Evolutionary conservation across 2,329 filamentous ascomycete genomes (phyloP).

Genomic region (Aureobasidium lini): DNA sequence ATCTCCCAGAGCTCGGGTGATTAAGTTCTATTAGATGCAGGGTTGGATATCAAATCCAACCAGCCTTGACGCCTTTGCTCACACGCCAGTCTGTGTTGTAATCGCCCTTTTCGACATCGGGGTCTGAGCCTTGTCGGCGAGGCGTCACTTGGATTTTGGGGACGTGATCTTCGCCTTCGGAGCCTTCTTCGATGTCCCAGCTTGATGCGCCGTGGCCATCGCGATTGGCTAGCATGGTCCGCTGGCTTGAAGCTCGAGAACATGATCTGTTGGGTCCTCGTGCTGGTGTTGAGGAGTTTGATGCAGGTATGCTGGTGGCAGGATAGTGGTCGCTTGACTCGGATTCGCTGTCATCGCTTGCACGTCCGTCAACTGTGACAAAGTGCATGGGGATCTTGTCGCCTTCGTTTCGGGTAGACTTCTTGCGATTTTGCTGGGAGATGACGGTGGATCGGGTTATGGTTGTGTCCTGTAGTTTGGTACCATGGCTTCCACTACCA

Average conservation of each 20-base stretch:
- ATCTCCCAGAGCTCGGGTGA: neutral
- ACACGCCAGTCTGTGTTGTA: slow-evolving; percentile 6
- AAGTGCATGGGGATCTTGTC: slow-evolving; percentile 1
- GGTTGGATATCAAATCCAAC: neutral
- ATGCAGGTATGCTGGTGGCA: neutral
- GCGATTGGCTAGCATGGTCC: neutral
- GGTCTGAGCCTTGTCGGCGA: neutral
- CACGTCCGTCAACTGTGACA: neutral
- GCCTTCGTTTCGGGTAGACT: neutral
- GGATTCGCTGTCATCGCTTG: neutral
- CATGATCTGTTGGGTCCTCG: neutral
- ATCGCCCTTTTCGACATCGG: neutral
- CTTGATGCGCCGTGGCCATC: neutral
- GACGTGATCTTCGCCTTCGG: neutral
- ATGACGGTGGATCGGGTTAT: neutral
- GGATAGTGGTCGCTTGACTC: neutral
- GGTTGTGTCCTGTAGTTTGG: neutral
- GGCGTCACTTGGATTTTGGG: neutral
- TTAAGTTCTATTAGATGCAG: neutral
- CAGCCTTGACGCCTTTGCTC: slow-evolving; percentile 4
- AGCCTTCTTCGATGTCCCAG: neutral
- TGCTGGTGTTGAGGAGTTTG: neutral
- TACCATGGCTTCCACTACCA: neutral
- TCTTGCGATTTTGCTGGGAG: slow-evolving; percentile 1
- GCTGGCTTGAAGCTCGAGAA: neutral